Conservation (phyloP, 139 green algal genomes). For the Tetratostichococcus sp. region DNA sequence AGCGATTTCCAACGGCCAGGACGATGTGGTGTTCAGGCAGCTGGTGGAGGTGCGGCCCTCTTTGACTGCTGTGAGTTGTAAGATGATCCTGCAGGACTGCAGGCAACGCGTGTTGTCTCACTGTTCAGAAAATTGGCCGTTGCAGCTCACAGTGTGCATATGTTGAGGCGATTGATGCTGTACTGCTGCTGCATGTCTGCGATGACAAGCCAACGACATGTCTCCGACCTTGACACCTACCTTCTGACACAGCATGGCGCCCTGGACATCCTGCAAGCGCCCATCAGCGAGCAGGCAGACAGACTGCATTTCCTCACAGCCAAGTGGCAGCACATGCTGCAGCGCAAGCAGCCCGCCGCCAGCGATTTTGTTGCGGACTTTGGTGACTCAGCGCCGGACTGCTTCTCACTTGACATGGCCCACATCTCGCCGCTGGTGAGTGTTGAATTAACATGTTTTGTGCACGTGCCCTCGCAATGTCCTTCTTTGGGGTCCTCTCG, state of each 20-base stretch:
- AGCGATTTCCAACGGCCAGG: neutral
- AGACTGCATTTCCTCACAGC: constrained; percentile 1
- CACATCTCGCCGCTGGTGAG: too few relatives aligned
- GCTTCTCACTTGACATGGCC: neutral
- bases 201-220: too few relatives aligned
- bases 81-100: neutral
- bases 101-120: too few relatives aligned
- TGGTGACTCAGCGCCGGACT: neutral
- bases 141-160: too few relatives aligned
- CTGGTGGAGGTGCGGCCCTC: neutral
- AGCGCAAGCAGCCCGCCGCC: neutral
- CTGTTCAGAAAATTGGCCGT: too few relatives aligned
- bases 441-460: too few relatives aligned
- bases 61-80: neutral
- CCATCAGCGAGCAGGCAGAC: constrained; percentile 2
- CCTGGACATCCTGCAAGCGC: constrained; percentile 16
- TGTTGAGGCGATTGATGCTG: too few relatives aligned
- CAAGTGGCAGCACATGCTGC: constrained; percentile 14
- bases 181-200: too few relatives aligned
- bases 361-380: neutral
- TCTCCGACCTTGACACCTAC: too few relatives aligned
- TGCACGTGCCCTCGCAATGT: too few relatives aligned
- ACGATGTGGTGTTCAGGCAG: neutral
- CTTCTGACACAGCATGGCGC: constrained; percentile 3
- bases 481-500: too few relatives aligned